A percentile compares a stretch with the other conserved stretches of the same genome.
phyloP scores from a whole-genome alignment of 1,284 basidiomycete species.

The Lentinus polychrous region DNA sequence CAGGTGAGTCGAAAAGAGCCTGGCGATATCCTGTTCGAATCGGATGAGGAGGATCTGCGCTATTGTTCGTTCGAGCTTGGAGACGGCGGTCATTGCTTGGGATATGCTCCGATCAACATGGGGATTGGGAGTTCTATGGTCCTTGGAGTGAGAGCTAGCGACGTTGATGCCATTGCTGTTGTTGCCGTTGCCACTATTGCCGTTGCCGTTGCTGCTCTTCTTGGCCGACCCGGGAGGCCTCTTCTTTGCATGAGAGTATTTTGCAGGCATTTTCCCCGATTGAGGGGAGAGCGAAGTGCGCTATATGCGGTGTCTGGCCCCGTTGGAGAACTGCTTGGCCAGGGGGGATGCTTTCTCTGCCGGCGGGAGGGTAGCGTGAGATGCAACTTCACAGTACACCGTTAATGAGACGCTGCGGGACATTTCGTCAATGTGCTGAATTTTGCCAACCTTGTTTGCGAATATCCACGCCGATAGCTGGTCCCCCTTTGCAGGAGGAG shows the following conservation, averaged over 20 bases:
- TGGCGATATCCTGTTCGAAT: conserved; percentile 63
- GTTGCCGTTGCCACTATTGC: conserved; percentile 19
- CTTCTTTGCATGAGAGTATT: conserved; percentile 69
- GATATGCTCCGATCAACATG: conserved; percentile 46
- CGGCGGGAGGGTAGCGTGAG: too few relatives aligned
- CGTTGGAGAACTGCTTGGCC: too few relatives aligned
- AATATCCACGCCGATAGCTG: too few relatives aligned
- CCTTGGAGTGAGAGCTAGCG: conserved; percentile 27
- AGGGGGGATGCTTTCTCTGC: too few relatives aligned
- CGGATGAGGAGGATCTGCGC: conserved; percentile 55
- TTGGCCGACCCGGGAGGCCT: conserved; percentile 34
- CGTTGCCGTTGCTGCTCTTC: conserved; percentile 34
- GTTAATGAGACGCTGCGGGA: too few relatives aligned
- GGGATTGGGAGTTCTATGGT: conserved; percentile 34
- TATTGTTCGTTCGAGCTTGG: conserved; percentile 57
- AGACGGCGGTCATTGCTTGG: conserved; percentile 46
- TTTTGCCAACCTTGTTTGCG: too few relatives aligned
- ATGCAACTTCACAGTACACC: too few relatives aligned
- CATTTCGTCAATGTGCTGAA: too few relatives aligned
- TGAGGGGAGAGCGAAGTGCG: not conserved
- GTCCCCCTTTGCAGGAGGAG: too few relatives aligned
- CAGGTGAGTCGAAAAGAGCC: conserved; percentile 61
- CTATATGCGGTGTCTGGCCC: too few relatives aligned
- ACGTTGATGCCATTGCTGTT: conserved; percentile 17
- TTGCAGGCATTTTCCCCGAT: conserved; percentile 44